Base-by-base conservation (phyloP, 2,329 filamentous ascomycete species). In the Fusarium caatingaense region DNA sequence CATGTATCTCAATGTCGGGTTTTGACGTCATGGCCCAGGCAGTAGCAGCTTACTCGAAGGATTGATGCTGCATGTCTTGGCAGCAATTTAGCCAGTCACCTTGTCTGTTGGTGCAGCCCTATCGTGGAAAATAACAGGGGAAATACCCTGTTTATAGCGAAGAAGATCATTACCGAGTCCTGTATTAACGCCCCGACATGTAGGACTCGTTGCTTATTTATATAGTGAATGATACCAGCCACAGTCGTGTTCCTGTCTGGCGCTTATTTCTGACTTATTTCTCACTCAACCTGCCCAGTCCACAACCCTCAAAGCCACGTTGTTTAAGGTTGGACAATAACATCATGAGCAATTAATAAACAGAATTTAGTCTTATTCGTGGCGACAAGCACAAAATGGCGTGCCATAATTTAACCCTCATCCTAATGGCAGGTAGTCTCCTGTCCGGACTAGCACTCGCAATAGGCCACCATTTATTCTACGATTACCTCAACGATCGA, bases 401-500 rank as follows among this genome's bases (percentile, higher is more conserved):
- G 0, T 37, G 34, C 1, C 18, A 37, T 3, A n/a, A 7, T 7
- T n/a, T 12, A 0, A n/a, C 34, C 18, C 34, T 37, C 3, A 12
- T 27, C 4, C 16, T 69, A 1, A 68, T 69, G 66, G 37, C 44
- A 1, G 48, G 66, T 0, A 61, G 64, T 16, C 46, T 69, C 0
- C 5, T 65, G 1, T 13, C 41, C 1, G 66, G 60, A 18, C 2
- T 61, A 3, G 0, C 41, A 0, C 51, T 68, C 1, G 64, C 64
- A 6, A 20, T 68, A 1, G 50, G 41, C 0, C 66, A 69, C 11
- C 65, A 69, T 11, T n/a, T 69, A 0, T 69, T 53, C 18, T 69
- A 69, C 16, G 10, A 44, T 0, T 53, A 28, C 8, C 30, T 65
- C 0, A 12, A 69, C 1, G 20, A 25, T 0, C 21, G 32, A 1